These are phyloP conservation scores for Aspergillus panamensis DNA, from an alignment of 495 filamentous ascomycete species.

Conservation along the genomic window DNA sequence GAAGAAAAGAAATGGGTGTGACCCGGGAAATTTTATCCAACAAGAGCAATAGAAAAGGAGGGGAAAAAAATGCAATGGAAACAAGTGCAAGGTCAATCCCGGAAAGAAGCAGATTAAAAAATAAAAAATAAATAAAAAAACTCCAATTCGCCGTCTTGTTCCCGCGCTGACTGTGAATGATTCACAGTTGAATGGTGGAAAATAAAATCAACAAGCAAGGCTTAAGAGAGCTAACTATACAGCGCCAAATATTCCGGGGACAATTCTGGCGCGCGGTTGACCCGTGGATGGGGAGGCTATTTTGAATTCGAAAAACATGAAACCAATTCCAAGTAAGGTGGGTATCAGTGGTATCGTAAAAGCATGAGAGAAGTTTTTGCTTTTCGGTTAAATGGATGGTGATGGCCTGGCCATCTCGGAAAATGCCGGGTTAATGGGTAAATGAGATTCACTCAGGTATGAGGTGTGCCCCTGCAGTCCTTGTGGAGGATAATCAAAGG, in stretches of 20 bases:
- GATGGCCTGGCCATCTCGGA: slow-evolving; percentile 16
- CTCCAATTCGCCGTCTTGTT: slow-evolving; percentile 23
- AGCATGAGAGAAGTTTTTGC: neutral
- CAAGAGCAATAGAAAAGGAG: neutral
- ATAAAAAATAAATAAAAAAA: slow-evolving; percentile 10
- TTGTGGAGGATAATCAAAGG: slow-evolving; percentile 19
- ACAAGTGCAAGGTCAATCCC: neutral
- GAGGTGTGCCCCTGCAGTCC: slow-evolving; percentile 13
- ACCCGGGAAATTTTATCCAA: slow-evolving; percentile 15
- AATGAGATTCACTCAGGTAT: slow-evolving; percentile 30
- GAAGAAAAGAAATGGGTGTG: neutral
- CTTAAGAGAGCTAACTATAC: slow-evolving; percentile 17
- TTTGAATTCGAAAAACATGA: neutral
- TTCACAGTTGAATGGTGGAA: slow-evolving; percentile 7
- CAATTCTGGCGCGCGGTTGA: slow-evolving; percentile 16
- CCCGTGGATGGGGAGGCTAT: neutral
- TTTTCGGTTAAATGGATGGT: slow-evolving; percentile 13
- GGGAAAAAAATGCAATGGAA: neutral
- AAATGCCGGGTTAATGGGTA: slow-evolving; percentile 40
- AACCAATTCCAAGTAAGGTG: neutral
- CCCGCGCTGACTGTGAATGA: slow-evolving; percentile 2
- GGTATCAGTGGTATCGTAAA: neutral
- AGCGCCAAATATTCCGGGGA: slow-evolving; percentile 14
- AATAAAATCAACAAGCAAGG: slow-evolving; percentile 8
- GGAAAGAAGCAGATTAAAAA: neutral